Base-by-base conservation (phyloP, 257 asterid species). In the Parsonsia alboflavescens region DNA sequence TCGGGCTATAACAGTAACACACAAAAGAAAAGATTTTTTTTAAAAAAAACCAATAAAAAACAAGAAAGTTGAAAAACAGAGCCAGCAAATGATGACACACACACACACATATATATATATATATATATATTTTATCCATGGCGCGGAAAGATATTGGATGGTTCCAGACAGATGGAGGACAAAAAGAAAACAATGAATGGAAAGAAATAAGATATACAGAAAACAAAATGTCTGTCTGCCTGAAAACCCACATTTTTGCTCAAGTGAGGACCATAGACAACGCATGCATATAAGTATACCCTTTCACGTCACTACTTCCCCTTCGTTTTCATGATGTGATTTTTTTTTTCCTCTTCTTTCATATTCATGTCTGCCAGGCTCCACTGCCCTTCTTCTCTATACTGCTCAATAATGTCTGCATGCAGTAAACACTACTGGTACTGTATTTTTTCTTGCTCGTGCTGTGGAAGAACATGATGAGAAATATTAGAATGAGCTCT, bases 201-300 rank as follows among this genome's bases (percentile, higher is more conserved):
- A 71, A 71, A 61, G 67, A 41, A 0, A 50, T 33, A 1, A 33
- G 1, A 33, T 33, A 33, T 33, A 33, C 28, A 30, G 30, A 46
- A n/a, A 57, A 70, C 39, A 33, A 33, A 33, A 19, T 59, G 64
- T 69, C 45, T 59, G 64, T 69, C 45, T 46, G 7, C 45, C 50
- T 36, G 66, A 49, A 70, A 70, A 70, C 80, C 71, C 75, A 57
- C 74, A 64, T 33, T 24, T 59, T 44, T 61, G 39, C 63, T 28
- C 10, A 2, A 58, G 61, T 76, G 61, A 49, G 39, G 77, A 48
- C 71, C 71, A 39, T 44, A 12, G 78, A 50, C 30, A 24, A 61
- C 73, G 79, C 74, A 75, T 75, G 73, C 79, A 26, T 54, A 33
- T 33, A 33, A 33, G 1, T 33, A 33, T 33, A 33, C 39, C 42